Evolutionary conservation across 2,329 filamentous ascomycete species (phyloP).

Genomic region (Biscogniauxia marginata): DNA sequence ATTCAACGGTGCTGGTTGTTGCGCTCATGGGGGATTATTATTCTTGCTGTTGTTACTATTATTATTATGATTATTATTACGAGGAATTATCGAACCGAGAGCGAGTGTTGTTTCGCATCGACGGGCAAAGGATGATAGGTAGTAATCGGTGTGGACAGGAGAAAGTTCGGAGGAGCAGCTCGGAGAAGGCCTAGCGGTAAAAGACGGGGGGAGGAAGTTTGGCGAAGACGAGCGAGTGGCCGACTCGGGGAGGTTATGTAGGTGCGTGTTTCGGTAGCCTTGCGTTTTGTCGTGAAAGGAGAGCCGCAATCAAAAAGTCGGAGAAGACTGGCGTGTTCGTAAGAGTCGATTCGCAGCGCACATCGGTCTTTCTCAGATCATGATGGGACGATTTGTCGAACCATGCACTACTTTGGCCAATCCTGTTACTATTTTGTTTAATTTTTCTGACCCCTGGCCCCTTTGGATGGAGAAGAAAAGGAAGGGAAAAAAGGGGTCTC

Average conservation of each 20-base stretch:
- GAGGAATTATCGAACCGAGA: neutral
- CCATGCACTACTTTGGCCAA: conserved; percentile 9
- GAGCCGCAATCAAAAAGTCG: neutral
- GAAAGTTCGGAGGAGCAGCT: too few species aligned
- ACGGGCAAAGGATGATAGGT: neutral
- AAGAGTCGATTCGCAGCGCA: neutral
- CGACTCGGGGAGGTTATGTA: neutral
- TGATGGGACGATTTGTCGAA: conserved; percentile 33
- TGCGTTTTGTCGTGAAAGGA: neutral
- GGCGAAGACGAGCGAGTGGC: neutral
- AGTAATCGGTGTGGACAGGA: neutral
- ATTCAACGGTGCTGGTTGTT: conserved; percentile 36
- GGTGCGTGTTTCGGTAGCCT: neutral
- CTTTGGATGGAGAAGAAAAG: neutral
- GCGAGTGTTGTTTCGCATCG: neutral
- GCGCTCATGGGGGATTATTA: conserved; percentile 28
- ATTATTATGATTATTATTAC: neutral
- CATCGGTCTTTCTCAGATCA: conserved; percentile 25
- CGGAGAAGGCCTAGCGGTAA: neutral
- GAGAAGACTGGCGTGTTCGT: neutral
- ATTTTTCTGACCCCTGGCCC: neutral
- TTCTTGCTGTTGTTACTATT: neutral
- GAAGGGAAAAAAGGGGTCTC: neutral
- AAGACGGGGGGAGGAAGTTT: neutral
- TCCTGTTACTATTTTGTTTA: neutral